Base-by-base conservation (phyloP, 371 early-diverging fungal genomes). In the Syncephalastrum sp. region DNA sequence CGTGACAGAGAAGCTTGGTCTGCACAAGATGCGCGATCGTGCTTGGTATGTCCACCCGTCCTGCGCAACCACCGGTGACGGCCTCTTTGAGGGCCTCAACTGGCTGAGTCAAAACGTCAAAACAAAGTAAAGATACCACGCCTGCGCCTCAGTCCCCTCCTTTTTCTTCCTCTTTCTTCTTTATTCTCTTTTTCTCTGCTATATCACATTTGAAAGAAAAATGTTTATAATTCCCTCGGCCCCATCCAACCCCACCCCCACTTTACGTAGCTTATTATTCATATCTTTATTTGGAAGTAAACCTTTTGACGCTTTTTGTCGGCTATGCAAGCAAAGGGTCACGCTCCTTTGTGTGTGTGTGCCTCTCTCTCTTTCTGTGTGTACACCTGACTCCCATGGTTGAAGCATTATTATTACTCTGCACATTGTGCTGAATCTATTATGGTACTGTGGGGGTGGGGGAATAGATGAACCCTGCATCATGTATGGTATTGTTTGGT, bases 91-190 rank as follows among this genome's bases (percentile, higher is more conserved):
- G 69, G 94, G 94, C 23, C 77, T 93, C 55, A 88, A 86, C 68
- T 93, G 94, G 94, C 77, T 93, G 76, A 90, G 88, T 72, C 88
- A 91, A 75, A 91, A 93, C 67, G 86, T 90, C 65, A 91, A 91
- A 72, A 77, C 84, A 24, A 75, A 79, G 63, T 75, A 67, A 67
- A 52, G 38, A 33, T 23, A n/a, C 19, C 54, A 54, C 8, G 42
- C 23, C 27, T 53, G 41, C 41, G 27, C 38, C 33, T 52, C 16
- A 6, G 27, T 53, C 41, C 33, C 33, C 41, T 41, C 17, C 38
- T 53, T 33, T 53, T 38, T 53, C 38, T 33, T 33, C 13, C 5
- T 53, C 17, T 38, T 38, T 53, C 13, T 33, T 38, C 17, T 38
- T 41, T 14, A 14, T 33, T 16, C n/a, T 16, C n/a, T 33, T 38